A percentile compares a stretch with the other conserved stretches of the same genome.
Evolutionary conservation across 164 flowering plant genomes (phyloP).

Genomic region (grape (Vitis vinifera)): DNA sequence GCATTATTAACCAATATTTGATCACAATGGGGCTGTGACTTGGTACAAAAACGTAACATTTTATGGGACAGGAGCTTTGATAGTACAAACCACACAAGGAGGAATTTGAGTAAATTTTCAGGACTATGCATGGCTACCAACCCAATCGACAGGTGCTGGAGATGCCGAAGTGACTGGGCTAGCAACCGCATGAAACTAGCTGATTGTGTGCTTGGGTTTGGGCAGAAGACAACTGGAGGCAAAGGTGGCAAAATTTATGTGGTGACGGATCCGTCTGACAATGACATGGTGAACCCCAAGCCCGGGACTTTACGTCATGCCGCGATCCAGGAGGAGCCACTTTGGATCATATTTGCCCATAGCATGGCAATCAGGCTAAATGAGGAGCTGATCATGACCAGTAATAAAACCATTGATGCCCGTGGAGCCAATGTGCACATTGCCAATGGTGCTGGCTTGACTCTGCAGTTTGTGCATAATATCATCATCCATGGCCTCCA

Average conservation of each 20-base stretch:
- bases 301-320: conserved; percentile 70
- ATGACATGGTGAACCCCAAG: conserved; percentile 57
- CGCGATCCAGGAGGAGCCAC: conserved; percentile 51
- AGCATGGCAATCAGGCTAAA: conserved; percentile 55
- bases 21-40: too few species aligned
- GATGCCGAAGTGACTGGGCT: conserved; percentile 59
- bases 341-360: conserved; percentile 65
- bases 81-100: conserved; percentile 44
- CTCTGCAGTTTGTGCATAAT: conserved; percentile 49
- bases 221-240: conserved; percentile 57
- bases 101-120: conserved; percentile 21
- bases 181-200: conserved; percentile 48
- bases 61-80: conserved; percentile 28
- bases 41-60: neutral
- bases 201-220: conserved; percentile 60
- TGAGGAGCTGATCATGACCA: conserved; percentile 42
- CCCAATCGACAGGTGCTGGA: conserved; percentile 83
- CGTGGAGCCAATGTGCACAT: conserved; percentile 58
- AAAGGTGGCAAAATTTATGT: conserved; percentile 44
- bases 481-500: conserved; percentile 58
- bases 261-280: conserved; percentile 58
- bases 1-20: too few species aligned
- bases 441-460: conserved; percentile 52
- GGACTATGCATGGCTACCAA: conserved; percentile 61
- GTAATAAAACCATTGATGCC: conserved; percentile 53